Evolutionary conservation across 805 yeast species (phyloP).

Genomic region (Wickerhamomyces mucosus): DNA sequence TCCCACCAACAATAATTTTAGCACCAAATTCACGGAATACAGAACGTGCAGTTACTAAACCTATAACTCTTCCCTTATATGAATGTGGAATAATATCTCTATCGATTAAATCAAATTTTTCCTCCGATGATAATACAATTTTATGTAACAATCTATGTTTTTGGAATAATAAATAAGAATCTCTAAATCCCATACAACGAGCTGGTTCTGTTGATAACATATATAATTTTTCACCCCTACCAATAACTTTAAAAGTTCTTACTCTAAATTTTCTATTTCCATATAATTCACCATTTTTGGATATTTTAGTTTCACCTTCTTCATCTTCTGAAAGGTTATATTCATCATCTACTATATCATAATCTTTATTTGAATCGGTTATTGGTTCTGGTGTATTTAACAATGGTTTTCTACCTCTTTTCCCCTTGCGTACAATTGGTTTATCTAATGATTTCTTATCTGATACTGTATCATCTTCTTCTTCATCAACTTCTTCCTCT

Average conservation of each 20-base stretch:
- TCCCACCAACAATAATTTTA: slow-evolving; percentile 69
- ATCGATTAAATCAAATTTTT: slow-evolving; percentile 74
- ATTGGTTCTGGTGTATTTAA: neutral
- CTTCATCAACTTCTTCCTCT: slow-evolving; percentile 17
- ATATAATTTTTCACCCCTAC: slow-evolving; percentile 59
- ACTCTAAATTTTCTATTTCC: slow-evolving; percentile 73
- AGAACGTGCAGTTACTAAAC: slow-evolving; percentile 83
- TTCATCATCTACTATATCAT: slow-evolving; percentile 65
- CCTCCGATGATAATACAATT: slow-evolving; percentile 61
- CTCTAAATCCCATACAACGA: slow-evolving; percentile 87
- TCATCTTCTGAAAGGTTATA: slow-evolving; percentile 67
- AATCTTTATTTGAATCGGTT: slow-evolving; percentile 20
- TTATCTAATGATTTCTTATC: slow-evolving; percentile 9
- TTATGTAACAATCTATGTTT: slow-evolving; percentile 73
- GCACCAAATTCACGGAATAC: slow-evolving; percentile 91
- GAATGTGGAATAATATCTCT: slow-evolving; percentile 80
- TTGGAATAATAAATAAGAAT: slow-evolving; percentile 82
- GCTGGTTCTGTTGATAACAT: slow-evolving; percentile 97
- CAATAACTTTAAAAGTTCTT: slow-evolving; percentile 49
- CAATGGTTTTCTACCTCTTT: slow-evolving; percentile 4
- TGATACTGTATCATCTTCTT: slow-evolving; percentile 19
- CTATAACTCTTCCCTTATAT: slow-evolving; percentile 83
- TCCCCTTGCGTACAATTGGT: slow-evolving; percentile 9
- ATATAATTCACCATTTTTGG: slow-evolving; percentile 50
- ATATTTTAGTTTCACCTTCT: slow-evolving; percentile 69